Evolutionary conservation across 306 rosid species (phyloP), one percentile per base, ranked within the genome.

Genomic region (Rosa rugosa): DNA sequence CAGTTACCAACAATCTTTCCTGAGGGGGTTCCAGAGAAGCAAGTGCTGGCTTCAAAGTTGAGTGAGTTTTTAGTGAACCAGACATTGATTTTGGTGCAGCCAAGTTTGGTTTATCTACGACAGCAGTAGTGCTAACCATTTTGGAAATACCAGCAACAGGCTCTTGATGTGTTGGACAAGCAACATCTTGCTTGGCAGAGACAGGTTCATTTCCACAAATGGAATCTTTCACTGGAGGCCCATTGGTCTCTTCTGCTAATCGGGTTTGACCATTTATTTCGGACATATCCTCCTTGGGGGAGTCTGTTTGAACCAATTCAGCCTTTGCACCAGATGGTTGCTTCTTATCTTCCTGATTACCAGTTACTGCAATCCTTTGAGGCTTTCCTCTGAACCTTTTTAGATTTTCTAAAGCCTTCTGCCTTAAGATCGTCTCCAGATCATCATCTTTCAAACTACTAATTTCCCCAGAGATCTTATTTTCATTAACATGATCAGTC

Each of bases 371-470:
- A 62, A 66, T 74, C 23, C 81, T 77, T 65, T 62, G 87, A 56
- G 25, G 65, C 62, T 71, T 85, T 42, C 90, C 86, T 76, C 79
- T 87, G 80, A 91, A 95, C 82, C 80, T 95, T 87, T 74, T 86
- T 27, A 95, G 75, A 85, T 95, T 95, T 84, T 95, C 97, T 82
- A 95, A 79, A 53, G 98, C 99, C 86, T 69, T 88, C 70, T 84
- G 88, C 71, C 98, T 90, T 85, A 95, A 88, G 86, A 89, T 79
- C 68, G 81, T 83, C 86, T 95, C 99, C 83, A 92, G 77, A 75
- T 91, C 90, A n/a, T 83, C 82, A 54, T 78, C 79, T 69, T 81
- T 73, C 66, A 63, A 63, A 84, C 83, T 77, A 77, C 80, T 82
- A 74, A 4, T 18, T 41, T 49, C 83, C 40, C 77, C 87, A 79